Conservation (phyloP, 371 early-diverging fungal genomes). For the Umbelopsis sp. region DNA sequence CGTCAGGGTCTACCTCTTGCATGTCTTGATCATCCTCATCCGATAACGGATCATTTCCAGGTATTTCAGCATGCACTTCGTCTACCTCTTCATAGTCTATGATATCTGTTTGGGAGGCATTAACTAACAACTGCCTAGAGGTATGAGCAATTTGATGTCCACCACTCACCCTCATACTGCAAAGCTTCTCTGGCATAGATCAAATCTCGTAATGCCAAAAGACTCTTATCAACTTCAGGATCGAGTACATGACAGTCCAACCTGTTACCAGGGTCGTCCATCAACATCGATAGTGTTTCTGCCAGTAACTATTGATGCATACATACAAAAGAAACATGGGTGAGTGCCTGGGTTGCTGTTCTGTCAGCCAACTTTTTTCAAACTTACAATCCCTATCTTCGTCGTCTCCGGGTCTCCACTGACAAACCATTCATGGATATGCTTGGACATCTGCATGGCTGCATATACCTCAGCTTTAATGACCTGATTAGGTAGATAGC, state of each 20-base stretch:
- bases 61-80: not conserved
- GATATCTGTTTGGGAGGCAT: not conserved
- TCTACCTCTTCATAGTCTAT: not conserved
- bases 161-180: not conserved
- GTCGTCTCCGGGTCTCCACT: slow-evolving; percentile 16
- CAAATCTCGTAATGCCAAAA: slow-evolving; percentile 28
- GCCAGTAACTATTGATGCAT: slow-evolving; percentile 30
- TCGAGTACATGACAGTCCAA: slow-evolving; percentile 39
- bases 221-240: slow-evolving; percentile 17
- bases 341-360: not conserved
- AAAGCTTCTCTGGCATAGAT: slow-evolving; percentile 26
- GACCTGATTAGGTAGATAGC: not conserved
- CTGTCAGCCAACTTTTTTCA: no score
- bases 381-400: slow-evolving; percentile 17
- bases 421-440: slow-evolving; percentile 15
- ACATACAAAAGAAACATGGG: not conserved
- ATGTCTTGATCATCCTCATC: slow-evolving; percentile 22
- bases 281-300: slow-evolving; percentile 32
- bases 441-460: slow-evolving; percentile 13
- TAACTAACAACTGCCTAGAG: not conserved
- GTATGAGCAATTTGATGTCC: not conserved
- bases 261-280: slow-evolving; percentile 29
- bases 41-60: slow-evolving; percentile 16
- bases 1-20: slow-evolving; percentile 21
- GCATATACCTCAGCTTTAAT: slow-evolving; percentile 2